Evolutionary conservation across 108 stramenopile species (phyloP).

Genomic region (Nitzschia sp.): DNA sequence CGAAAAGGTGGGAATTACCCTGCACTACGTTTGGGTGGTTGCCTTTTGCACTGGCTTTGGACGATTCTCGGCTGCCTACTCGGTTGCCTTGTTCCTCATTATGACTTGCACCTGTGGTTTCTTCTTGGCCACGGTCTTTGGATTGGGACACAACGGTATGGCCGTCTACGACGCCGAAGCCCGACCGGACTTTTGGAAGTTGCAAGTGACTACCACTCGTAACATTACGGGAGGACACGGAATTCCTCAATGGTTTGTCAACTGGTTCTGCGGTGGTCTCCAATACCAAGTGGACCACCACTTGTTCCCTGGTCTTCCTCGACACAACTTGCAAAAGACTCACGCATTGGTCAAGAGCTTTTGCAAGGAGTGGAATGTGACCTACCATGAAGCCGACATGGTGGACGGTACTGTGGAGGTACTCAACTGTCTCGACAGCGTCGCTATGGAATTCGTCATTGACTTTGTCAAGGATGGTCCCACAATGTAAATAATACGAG

Average conservation of each 20-base stretch:
- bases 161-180: slow-evolving; percentile 92
- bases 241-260: slow-evolving; percentile 92
- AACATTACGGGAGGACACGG: slow-evolving; percentile 95
- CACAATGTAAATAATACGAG: slow-evolving; percentile 72
- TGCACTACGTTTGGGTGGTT: slow-evolving; percentile 86
- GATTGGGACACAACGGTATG: slow-evolving; percentile 99
- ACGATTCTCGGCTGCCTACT: slow-evolving; percentile 63
- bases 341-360: slow-evolving; percentile 91
- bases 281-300: slow-evolving; percentile 99
- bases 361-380: slow-evolving; percentile 97
- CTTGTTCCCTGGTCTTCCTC: slow-evolving; percentile 96
- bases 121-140: slow-evolving; percentile 96
- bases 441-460: slow-evolving; percentile 76
- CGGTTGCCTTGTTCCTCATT: slow-evolving; percentile 65
- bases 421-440: slow-evolving; percentile 66
- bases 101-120: slow-evolving; percentile 90
- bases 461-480: slow-evolving; percentile 87
- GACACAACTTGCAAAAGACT: slow-evolving; percentile 90
- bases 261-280: slow-evolving; percentile 99
- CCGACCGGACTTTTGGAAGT: slow-evolving; percentile 98
- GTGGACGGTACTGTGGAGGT: slow-evolving; percentile 82
- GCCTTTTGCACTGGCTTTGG: slow-evolving; percentile 77
- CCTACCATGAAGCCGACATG: slow-evolving; percentile 90
- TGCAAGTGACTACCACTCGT: slow-evolving; percentile 98
- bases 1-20: slow-evolving; percentile 71